phyloP scores from a whole-genome alignment of 2,329 filamentous ascomycete species.

The Penicillium sumatraense region DNA sequence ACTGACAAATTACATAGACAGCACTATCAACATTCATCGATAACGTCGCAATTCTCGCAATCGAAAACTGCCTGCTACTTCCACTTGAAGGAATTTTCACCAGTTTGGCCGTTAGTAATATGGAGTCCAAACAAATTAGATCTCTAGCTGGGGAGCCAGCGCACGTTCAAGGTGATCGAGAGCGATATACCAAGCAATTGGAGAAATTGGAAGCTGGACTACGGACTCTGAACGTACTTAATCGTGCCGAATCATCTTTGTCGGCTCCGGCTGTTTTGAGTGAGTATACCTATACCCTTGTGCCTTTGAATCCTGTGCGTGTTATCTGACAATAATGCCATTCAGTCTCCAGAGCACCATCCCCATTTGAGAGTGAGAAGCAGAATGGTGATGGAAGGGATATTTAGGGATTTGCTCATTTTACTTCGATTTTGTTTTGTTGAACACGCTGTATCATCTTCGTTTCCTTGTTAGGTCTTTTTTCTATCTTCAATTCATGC shows the following conservation, averaged over 20 bases:
- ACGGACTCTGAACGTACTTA: neutral
- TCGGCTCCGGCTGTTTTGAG: neutral
- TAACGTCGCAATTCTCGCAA: constrained; percentile 53
- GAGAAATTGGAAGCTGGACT: constrained; percentile 8
- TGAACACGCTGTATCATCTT: too few species aligned
- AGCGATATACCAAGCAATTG: constrained; percentile 20
- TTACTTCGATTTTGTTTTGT: too few species aligned
- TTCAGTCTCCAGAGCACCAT: neutral
- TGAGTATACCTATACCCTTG: neutral
- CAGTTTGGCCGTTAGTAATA: constrained; percentile 38
- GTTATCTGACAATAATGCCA: neutral
- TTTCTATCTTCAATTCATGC: too few species aligned
- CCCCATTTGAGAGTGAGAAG: neutral
- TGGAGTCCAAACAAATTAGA: constrained; percentile 36
- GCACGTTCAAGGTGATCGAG: constrained; percentile 16
- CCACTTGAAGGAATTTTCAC: constrained; percentile 50
- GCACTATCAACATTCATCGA: constrained; percentile 53
- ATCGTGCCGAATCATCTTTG: neutral
- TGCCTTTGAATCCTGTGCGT: neutral
- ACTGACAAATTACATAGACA: constrained; percentile 18
- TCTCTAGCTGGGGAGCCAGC: constrained; percentile 45
- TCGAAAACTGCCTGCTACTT: constrained; percentile 55
- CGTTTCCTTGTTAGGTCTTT: too few species aligned
- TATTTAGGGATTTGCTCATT: too few species aligned
- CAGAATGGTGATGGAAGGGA: too few species aligned